Percentiles rank a stretch among this genome's conserved stretches.
Evolutionary conservation across 2,329 filamentous ascomycete genomes (phyloP).

Genomic region (Fusarium ambrosium): DNA sequence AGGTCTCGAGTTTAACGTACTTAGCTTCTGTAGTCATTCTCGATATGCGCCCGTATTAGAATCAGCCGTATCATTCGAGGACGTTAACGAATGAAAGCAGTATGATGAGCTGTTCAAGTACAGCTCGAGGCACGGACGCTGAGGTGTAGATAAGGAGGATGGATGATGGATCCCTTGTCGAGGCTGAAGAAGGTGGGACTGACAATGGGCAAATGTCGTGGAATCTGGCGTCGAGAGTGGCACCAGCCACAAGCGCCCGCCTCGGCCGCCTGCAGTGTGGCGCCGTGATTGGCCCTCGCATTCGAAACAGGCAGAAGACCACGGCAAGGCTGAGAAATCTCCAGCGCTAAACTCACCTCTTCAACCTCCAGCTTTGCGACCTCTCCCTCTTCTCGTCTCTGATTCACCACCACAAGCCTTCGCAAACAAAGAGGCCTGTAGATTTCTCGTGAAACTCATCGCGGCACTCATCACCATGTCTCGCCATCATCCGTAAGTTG

Average conservation of each 20-base stretch:
- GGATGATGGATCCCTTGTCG: constrained; percentile 34
- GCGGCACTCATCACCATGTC: constrained; percentile 73
- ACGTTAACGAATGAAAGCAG: neutral
- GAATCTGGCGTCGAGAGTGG: constrained; percentile 20
- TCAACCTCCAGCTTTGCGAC: constrained; percentile 26
- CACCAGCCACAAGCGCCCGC: constrained; percentile 34
- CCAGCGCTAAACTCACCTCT: constrained; percentile 34
- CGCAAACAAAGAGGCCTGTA: constrained; percentile 7
- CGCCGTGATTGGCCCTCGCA: constrained; percentile 40
- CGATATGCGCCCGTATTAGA: neutral
- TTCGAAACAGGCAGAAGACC: constrained; percentile 44
- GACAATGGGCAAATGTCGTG: constrained; percentile 15
- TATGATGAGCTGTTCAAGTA: neutral
- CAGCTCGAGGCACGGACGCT: constrained; percentile 3
- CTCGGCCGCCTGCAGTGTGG: neutral
- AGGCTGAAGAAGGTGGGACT: constrained; percentile 49
- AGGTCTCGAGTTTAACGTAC: constrained; percentile 29
- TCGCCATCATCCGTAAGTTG: constrained; percentile 88
- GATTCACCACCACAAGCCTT: constrained; percentile 18
- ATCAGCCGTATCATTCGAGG: neutral
- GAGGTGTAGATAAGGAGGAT: constrained; percentile 9
- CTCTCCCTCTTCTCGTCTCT: constrained; percentile 3
- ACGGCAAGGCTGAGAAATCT: constrained; percentile 63
- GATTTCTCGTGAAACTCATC: neutral
- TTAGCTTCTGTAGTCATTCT: constrained; percentile 41